Base-by-base conservation (phyloP, 805 yeast species). In the Saturnispora mendoncae region DNA sequence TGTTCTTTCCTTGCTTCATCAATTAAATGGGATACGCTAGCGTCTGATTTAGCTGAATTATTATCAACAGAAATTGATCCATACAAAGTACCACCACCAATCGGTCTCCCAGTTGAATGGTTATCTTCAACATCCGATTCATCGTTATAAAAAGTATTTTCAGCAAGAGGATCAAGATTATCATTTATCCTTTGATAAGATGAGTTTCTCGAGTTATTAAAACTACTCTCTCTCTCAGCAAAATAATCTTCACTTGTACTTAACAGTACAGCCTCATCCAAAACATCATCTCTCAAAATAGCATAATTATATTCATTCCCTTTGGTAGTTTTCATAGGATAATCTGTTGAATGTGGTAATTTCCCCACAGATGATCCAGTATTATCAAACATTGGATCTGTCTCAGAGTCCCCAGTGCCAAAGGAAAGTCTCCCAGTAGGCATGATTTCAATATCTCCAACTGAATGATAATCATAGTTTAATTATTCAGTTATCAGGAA, bases 231-330 rank as follows among this genome's bases (percentile, higher is more conserved):
- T 5, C 43, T 34, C 21, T 48, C 52, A 8, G 40, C 51, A 27
- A 64, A 29, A 61, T 68, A 14, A 12, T 43, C 45, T 21, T 45
- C 47, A 35, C 44, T 41, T 24, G 46, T 39, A 3, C 46, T 42
- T 10, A 61, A 59, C 6, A 62, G 57, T 32, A 67, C 54, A 2
- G 69, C 56, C 4, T 72, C 71, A 32, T 66, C 72, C 36, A 66
- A 64, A 3, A 61, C 53, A 39, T 66, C 65, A 26, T 50, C 57
- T 18, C 38, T 37, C 3, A 44, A 23, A 26, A 41, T 18, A 7
- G 51, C 46, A 26, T 38, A 41, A 14, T 27, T 29, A 26, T 46
- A 39, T 9, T 17, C 33, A 15, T 26, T 17, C 10, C 23, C 19
- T 3, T 28, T 13, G 8, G 19, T 21, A 6, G 12, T 14, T 17